Evolutionary conservation across 2,329 filamentous ascomycete genomes (phyloP), one percentile per base, ranked within the genome.

Genomic region (Ceratocystis variospora): DNA sequence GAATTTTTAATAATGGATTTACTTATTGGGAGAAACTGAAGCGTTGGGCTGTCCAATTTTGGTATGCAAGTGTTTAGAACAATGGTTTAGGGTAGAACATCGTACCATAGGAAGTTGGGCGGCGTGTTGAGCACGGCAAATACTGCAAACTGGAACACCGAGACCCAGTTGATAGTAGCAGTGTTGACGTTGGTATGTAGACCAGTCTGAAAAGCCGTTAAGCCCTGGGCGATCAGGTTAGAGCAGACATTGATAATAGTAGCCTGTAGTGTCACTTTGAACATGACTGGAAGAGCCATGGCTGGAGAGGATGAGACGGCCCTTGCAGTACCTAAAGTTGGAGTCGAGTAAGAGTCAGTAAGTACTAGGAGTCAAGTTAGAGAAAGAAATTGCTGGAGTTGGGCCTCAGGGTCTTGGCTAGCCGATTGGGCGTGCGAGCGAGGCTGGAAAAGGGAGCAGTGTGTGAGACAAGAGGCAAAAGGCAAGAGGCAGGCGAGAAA

Each of bases 61-160:
- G 33, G 33, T 37, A 37, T 37, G 33, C 3, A 8, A 37, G 22
- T 37, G 33, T 37, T 37, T 37, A 8, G 10, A 37, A 12, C 33
- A 37, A 37, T 10, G 33, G 33, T 37, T 37, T 37, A 37, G 33
- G 33, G 33, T 37, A 37, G 33, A 15, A 15, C 33, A 17, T 22
- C 46, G 28, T 74, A 85, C 91, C 90, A 96, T 71, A 89, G 73
- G 73, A 90, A 89, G 76, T 96, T 96, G 57, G 88, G 88, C 2
- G 91, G 90, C 50, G 86, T 87, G 74, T 81, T 87, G 68, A 96
- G 73, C 44, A 89, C 73, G 70, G 86, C 83, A 78, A 87, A 96
- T 64, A 90, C 72, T 63, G 89, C 77, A 75, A 95, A 96, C 73
- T 91, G 88, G 70, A 91, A 77, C 55, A 96, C 79, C 3, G 87